Percentiles rank a stretch among this genome's conserved stretches.
These are phyloP conservation scores for Mrakia blollopis DNA, from an alignment of 768 basidiomycete genomes.

Conservation along the genomic window DNA sequence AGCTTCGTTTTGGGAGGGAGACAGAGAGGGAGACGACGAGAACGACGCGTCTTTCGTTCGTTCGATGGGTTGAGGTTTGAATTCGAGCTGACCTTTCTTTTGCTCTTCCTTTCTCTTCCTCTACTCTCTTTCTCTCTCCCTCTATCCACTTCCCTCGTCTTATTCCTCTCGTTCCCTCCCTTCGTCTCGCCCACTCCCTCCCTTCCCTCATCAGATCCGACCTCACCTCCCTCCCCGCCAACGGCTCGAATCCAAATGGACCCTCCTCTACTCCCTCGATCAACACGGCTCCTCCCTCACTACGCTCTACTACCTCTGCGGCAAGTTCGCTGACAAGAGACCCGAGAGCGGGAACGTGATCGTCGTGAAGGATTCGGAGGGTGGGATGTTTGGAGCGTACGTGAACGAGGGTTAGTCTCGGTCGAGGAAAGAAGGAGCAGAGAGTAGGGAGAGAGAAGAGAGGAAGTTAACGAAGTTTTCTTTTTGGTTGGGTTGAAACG, in stretches of 20 bases:
- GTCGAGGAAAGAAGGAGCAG: no score
- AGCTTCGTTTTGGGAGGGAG: no score
- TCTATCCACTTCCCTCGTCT: not conserved
- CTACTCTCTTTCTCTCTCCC: no score
- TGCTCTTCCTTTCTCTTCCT: not conserved
- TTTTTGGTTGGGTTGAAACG: no score
- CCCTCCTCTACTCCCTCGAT: conserved; percentile 80
- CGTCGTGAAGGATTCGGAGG: conserved; percentile 60
- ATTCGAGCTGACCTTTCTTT: not conserved
- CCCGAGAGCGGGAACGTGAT: conserved; percentile 55
- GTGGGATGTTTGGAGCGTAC: conserved; percentile 74
- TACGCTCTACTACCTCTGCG: conserved; percentile 62
- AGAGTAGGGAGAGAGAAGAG: no score
- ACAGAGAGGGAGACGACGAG: no score
- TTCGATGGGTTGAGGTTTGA: no score
- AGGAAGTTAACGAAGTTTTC: no score
- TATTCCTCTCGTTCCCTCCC: not conserved
- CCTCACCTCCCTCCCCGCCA: conserved; percentile 66
- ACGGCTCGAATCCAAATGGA: conserved; percentile 67
- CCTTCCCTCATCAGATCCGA: conserved; percentile 53
- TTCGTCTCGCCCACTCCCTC: no score
- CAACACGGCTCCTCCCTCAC: conserved; percentile 90
- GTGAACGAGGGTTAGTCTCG: conserved; percentile 59
- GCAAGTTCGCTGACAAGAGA: conserved; percentile 36
- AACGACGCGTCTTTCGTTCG: no score